Conservation (phyloP, 306 rosid species). For the Malus domestica region ASM211411v1 NC_041796.1:20897001-20897500, state of each 20-base stretch:
- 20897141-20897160: slow-evolving; percentile 57
- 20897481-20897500: slow-evolving; percentile 57
- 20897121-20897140: slow-evolving; percentile 38
- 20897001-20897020: slow-evolving; percentile 21
- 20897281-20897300: slow-evolving; percentile 35
- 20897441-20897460: slow-evolving; percentile 38
- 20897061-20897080: slow-evolving; percentile 2
- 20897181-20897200: slow-evolving; percentile 98
- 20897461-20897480: slow-evolving; percentile 61
- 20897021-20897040: slow-evolving; percentile 7
- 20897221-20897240: slow-evolving; percentile 84
- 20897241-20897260: slow-evolving; percentile 81
- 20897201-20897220: slow-evolving; percentile 95
- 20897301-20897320: not conserved
- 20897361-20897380: not conserved
- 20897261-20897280: slow-evolving; percentile 56
- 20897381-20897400: not conserved
- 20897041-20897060: slow-evolving; percentile 5
- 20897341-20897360: not conserved
- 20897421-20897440: slow-evolving; percentile 45
- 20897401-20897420: not conserved
- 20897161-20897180: slow-evolving; percentile 91
- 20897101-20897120: slow-evolving; percentile 35
- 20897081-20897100: slow-evolving; percentile 14
- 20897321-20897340: not conserved